Evolutionary conservation across 441 rosid genomes (phyloP), one percentile per base, ranked within the genome.

Genomic region (Raphanus hybrid): DNA sequence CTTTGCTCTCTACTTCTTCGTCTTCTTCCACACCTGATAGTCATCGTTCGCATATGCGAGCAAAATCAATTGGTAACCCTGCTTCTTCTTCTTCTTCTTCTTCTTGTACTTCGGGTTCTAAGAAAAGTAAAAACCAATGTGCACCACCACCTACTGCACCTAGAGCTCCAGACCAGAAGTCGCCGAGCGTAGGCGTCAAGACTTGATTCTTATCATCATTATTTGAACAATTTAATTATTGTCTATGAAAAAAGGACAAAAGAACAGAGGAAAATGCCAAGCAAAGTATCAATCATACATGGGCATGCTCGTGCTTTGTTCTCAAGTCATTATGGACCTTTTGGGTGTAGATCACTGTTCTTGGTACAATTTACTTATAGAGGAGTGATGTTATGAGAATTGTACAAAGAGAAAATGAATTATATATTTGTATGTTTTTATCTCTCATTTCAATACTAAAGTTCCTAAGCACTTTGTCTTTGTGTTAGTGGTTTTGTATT

Each of bases 231-330:
- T 64, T 64, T 64, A 37, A 73, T 52, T 73, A 74, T 65, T 74
- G 64, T 74, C 67, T 74, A 9, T 32, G 48, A 35, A 55, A 34
- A 55, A 65, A 69, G 62, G 75, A 68, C 67, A 34, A 62, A 54
- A 73, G 72, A 54, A 77, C 64, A 78, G 78, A 68, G 74, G 70
- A 78, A 78, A 43, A 62, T 68, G 75, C 61, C 61, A 78, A 78
- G 78, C 71, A 63, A 78, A 74, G 82, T 63, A 68, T 78, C 69
- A 78, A 63, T 78, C 75, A 74, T 74, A 41, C 74, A 73, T 68
- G 55, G 71, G 75, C 71, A 68, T 39, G 78, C 78, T 78, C 70
- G 67, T 68, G 78, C 54, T 73, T 74, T 74, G 27, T 78, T 74
- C 74, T 64, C 1, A 68, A 23, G 66, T 67, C 18, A 9, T 67